Conservation (phyloP, 2,329 filamentous ascomycete species). For the Aspergillus fructus region DNA sequence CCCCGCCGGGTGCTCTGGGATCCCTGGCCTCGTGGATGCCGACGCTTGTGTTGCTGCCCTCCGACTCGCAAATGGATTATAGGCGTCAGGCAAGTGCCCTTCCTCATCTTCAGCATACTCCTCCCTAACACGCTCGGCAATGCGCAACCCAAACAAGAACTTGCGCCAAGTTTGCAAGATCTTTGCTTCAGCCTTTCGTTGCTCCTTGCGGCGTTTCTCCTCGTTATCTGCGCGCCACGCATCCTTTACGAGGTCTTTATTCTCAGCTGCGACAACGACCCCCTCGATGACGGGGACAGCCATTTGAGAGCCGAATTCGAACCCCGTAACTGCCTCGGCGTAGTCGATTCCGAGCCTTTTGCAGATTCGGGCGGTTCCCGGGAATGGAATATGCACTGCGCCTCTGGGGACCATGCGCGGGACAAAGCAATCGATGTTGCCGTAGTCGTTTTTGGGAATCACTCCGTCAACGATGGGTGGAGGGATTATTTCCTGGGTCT, state of each 20-base stretch:
- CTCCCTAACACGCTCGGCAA: constrained; percentile 71
- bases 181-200: constrained; percentile 75
- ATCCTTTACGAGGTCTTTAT: constrained; percentile 71
- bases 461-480: constrained; percentile 77
- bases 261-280: constrained; percentile 81
- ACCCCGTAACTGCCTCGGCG: constrained; percentile 91
- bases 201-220: constrained; percentile 74
- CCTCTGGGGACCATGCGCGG: constrained; percentile 88
- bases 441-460: constrained; percentile 92
- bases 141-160: constrained; percentile 80
- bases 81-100: constrained; percentile 30
- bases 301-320: constrained; percentile 93
- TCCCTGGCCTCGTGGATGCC: not conserved
- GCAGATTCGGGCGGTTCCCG: constrained; percentile 76
- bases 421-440: constrained; percentile 94
- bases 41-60: not conserved
- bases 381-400: constrained; percentile 78
- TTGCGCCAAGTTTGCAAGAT: constrained; percentile 79
- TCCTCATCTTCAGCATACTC: constrained; percentile 65
- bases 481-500: constrained; percentile 96
- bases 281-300: constrained; percentile 90
- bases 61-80: constrained; percentile 37
- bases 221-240: constrained; percentile 76
- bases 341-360: constrained; percentile 82
- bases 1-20: not conserved